Evolutionary conservation across 768 basidiomycete species (phyloP).

Genomic region (Boletus rex-veris): DNA sequence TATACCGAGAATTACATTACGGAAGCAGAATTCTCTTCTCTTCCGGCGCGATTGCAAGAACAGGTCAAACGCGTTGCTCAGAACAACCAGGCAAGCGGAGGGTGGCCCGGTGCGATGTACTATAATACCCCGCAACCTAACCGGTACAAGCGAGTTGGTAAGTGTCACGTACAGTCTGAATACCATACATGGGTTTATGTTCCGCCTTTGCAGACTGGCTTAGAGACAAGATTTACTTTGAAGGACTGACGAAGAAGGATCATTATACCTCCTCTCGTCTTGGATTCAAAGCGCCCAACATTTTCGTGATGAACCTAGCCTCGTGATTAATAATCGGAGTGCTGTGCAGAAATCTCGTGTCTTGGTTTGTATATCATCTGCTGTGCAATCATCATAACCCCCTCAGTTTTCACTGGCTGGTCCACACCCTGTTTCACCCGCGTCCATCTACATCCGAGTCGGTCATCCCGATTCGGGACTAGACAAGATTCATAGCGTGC

Average conservation of each 20-base stretch:
- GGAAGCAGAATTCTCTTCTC: conserved; percentile 57
- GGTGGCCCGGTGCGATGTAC: conserved; percentile 40
- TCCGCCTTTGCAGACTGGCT: conserved; percentile 59
- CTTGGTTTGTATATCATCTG: conserved; percentile 9
- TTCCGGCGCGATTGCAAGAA: conserved; percentile 66
- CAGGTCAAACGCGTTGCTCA: conserved; percentile 62
- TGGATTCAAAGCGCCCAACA: conserved; percentile 75
- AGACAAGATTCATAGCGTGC: no score
- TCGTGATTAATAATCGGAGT: conserved; percentile 30
- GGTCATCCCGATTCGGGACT: no score
- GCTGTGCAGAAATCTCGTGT: conserved; percentile 3
- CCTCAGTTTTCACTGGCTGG: conserved; percentile 11
- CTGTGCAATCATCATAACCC: neutral
- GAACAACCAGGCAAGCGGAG: conserved; percentile 29
- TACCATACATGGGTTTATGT: neutral
- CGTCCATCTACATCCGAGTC: no score
- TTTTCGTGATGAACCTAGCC: conserved; percentile 67
- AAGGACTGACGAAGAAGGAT: conserved; percentile 59
- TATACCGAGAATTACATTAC: conserved; percentile 69
- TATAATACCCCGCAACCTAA: conserved; percentile 45
- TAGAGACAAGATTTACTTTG: conserved; percentile 68
- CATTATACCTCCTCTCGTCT: conserved; percentile 55
- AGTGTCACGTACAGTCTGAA: conserved; percentile 23
- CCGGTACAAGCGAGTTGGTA: conserved; percentile 61
- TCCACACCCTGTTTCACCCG: no score